These are phyloP conservation scores for Xylaria hypoxylon DNA, from an alignment of 2,329 filamentous ascomycete species.

Conservation along the genomic window DNA sequence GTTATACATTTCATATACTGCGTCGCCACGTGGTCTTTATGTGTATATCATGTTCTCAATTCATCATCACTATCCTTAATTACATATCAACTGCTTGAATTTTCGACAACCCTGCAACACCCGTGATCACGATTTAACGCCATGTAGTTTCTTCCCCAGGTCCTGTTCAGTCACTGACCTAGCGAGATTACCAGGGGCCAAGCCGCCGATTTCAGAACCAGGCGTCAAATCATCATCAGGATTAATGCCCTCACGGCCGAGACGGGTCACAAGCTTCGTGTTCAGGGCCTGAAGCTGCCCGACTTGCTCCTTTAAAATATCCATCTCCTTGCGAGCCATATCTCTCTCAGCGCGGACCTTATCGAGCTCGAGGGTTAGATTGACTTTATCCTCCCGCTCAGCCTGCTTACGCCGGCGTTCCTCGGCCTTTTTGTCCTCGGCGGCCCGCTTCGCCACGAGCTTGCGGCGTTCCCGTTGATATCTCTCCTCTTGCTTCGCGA, in stretches of 20 bases:
- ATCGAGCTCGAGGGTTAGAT: constrained; percentile 65
- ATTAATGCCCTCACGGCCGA: constrained; percentile 59
- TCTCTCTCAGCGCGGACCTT: constrained; percentile 63
- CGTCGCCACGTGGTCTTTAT: not conserved
- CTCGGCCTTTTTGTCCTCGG: constrained; percentile 71
- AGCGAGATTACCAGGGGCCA: not conserved
- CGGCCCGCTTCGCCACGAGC: constrained; percentile 71
- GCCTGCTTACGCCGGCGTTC: constrained; percentile 61
- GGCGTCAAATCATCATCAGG: constrained; percentile 10
- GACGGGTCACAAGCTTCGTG: constrained; percentile 65
- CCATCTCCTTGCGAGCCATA: constrained; percentile 63
- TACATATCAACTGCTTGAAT: too few species aligned
- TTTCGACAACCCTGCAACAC: not conserved
- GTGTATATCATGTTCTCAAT: too few species aligned
- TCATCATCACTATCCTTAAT: too few species aligned
- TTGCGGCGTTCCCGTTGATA: constrained; percentile 73
- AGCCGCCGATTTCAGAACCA: constrained; percentile 17
- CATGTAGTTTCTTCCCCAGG: not conserved
- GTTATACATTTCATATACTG: not conserved
- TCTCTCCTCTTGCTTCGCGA: constrained; percentile 75
- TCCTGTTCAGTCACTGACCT: constrained; percentile 16
- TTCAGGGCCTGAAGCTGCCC: constrained; percentile 71
- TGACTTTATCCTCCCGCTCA: constrained; percentile 66
- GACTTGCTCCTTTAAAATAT: constrained; percentile 66
- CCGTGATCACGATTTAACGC: constrained; percentile 11